Evolutionary conservation across 257 asterid genomes (phyloP).

Genomic region (Ehretia macrophylla): DNA sequence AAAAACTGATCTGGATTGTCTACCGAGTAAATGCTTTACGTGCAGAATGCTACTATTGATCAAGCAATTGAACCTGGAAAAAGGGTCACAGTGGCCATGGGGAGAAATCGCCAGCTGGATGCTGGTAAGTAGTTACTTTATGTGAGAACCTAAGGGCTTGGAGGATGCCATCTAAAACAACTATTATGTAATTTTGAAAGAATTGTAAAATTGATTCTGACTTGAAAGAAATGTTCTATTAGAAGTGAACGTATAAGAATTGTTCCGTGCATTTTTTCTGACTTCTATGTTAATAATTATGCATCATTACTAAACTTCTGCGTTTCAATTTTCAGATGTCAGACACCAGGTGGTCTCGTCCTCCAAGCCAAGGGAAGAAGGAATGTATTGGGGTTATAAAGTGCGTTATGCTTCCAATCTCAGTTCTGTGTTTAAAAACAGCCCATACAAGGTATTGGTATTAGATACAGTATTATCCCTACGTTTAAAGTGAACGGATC

Average conservation of each 20-base stretch:
- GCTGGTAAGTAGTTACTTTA: conserved; percentile 39
- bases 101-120: conserved; percentile 62
- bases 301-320: too few relatives aligned
- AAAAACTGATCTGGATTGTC: conserved; percentile 1
- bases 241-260: too few relatives aligned
- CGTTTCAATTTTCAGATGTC: conserved; percentile 43
- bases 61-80: conserved; percentile 70
- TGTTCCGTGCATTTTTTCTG: too few relatives aligned
- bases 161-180: too few relatives aligned
- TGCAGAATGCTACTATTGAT: conserved; percentile 69
- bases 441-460: conserved; percentile 66
- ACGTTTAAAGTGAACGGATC: not conserved
- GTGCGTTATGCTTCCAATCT: conserved; percentile 88
- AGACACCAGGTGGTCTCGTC: conserved; percentile 64
- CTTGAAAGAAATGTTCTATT: too few relatives aligned
- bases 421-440: conserved; percentile 66
- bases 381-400: conserved; percentile 92
- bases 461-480: not conserved
- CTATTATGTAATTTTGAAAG: too few relatives aligned
- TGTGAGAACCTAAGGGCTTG: too few relatives aligned
- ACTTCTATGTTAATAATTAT: too few relatives aligned
- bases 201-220: too few relatives aligned
- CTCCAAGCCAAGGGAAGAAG: conserved; percentile 76
- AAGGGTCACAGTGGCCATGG: conserved; percentile 95
- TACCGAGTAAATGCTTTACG: conserved; percentile 15